Evolutionary conservation across 2,329 filamentous ascomycete species (phyloP).

Genomic region (Didymella exigua): DNA sequence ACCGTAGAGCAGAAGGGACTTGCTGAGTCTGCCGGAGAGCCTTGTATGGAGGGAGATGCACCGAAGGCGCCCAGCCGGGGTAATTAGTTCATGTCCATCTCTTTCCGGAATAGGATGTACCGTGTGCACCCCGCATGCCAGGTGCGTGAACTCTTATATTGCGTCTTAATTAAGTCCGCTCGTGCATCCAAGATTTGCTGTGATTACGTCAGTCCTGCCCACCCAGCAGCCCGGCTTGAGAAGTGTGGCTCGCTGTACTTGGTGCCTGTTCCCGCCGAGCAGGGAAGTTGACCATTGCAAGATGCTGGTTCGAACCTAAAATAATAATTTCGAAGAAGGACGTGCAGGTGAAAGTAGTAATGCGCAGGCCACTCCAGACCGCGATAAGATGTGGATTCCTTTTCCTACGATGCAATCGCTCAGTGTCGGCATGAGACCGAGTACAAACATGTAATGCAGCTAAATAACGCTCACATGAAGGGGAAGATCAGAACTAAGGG

Average conservation of each 20-base stretch:
- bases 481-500: conserved; percentile 1
- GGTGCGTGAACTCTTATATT: conserved; percentile 1
- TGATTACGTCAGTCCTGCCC: background rate
- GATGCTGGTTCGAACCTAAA: background rate
- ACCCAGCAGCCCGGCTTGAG: background rate
- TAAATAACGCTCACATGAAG: conserved; percentile 18
- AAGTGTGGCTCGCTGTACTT: background rate
- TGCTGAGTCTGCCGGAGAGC: background rate
- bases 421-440: background rate
- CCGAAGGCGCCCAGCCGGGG: conserved; percentile 2
- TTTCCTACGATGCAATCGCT: conserved; percentile 10
- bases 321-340: background rate
- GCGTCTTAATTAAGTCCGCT: background rate
- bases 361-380: background rate
- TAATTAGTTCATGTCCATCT: conserved; percentile 2
- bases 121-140: conserved; percentile 12
- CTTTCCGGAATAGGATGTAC: conserved; percentile 2
- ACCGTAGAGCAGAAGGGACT: background rate
- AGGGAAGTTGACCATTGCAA: background rate
- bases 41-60: conserved; percentile 7
- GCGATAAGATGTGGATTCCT: conserved; percentile 3
- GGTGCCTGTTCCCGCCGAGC: background rate
- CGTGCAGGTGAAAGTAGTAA: background rate
- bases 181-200: background rate
- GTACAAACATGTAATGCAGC: conserved; percentile 8